Base-by-base conservation (phyloP, 2,329 filamentous ascomycete genomes). In the Onygenales sp. region DNA sequence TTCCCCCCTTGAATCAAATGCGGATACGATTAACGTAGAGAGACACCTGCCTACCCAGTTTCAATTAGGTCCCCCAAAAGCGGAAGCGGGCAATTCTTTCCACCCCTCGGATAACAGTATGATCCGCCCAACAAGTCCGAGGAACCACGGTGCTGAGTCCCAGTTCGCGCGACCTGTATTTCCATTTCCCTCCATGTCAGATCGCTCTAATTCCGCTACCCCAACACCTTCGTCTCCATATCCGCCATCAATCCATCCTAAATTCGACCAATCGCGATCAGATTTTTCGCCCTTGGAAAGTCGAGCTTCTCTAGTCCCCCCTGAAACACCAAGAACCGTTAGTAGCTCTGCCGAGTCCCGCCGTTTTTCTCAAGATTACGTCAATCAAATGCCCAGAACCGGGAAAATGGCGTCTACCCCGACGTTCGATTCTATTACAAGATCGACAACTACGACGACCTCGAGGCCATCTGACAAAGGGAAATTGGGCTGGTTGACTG, bases 1-100 rank as follows among this genome's bases (percentile, higher is more conserved):
- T 1, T 67, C 65, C 38, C 64, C 67, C 0, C 60, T 73, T 14
- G 66, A 71, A 42, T 61, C 66, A 3, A 67, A 71, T 54, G 63
- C 67, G 2, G 69, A 72, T 51, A 66, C 69, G 1, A 65, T 72
- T 45, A 68, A 68, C 50, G 63, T 71, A 7, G 69, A 72, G 57
- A 57, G 70, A 36, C 70, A 74, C 55, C 52, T 69, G 8, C 63
- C 67, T 6, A 65, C 62, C 2, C 64, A 66, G 42, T 72, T 72
- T 52, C 66, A 68, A 50, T 53, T 70, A 14, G 44, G 48, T 7
- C 62, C 67, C 7, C 66, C 66, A 10, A 70, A 67, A 56, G 39
- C 56, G 64, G 7, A 54, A 55, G 1, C 43, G 9, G 50, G 44
- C 7, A 49, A 14, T 61, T 57, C n/a, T 39, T 48, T 49, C 36